Base-by-base conservation (phyloP, 305 asterid genomes). In the Rubia balearica region DNA sequence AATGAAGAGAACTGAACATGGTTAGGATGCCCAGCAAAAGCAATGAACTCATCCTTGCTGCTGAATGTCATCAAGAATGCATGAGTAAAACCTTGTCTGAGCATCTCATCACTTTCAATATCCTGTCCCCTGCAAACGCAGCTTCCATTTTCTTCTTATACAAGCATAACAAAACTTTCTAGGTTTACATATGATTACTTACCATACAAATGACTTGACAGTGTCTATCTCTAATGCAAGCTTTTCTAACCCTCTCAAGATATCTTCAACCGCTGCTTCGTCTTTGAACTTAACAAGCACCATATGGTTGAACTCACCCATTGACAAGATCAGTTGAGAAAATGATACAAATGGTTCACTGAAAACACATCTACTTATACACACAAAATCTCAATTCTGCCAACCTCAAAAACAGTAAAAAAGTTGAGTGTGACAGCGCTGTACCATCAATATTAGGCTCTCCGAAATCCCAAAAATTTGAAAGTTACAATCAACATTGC, bases 171-270 rank as follows among this genome's bases (percentile, higher is more conserved):
- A 16, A 49, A 14, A 16, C 4, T 49, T 49, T 14, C 56, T n/a
- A n/a, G n/a, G n/a, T n/a, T n/a, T n/a, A n/a, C n/a, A n/a, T n/a
- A n/a, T n/a, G n/a, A n/a, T n/a, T 48, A 75, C 85, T 81, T 66
- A 91, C 99, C 99, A 94, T 5, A 87, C 88, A 38, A 91, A 91
- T 71, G 99, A 94, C 73, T 89, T 91, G 83, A 94, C 96, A 61
- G 71, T 61, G 12, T 88, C 96, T 74, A 89, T 81, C 73, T 86
- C 91, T 0, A 85, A 80, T 33, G 78, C 96, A 65, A 91, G 96
- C 74, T 89, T 87, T 67, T 91, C 96, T 82, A 94, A 67, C 21
- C 87, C 95, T 73, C 84, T 86, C 61, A 91, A 33, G 60, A 91
- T 72, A 24, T 86, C 95, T 40, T 89, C 96, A 7, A 85, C 87